Evolutionary conservation across 306 rosid genomes (phyloP).

Genomic region (Myrica gale): DNA sequence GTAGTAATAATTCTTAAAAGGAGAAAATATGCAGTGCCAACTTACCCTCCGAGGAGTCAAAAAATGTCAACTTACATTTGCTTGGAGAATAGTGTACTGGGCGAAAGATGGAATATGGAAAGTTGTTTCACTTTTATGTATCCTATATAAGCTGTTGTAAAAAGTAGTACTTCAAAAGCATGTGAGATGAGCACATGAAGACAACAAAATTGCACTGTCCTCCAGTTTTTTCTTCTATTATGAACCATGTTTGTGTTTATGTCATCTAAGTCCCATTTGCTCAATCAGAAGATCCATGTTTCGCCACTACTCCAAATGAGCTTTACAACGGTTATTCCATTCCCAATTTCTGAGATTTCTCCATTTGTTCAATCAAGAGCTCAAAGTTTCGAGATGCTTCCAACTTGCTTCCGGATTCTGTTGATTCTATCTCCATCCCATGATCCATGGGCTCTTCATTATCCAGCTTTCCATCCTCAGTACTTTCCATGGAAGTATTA

Average conservation of each 20-base stretch:
- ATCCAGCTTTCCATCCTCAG: slow-evolving; percentile 41
- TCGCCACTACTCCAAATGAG: slow-evolving; percentile 31
- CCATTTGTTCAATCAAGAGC: slow-evolving; percentile 49
- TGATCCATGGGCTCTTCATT: slow-evolving; percentile 25
- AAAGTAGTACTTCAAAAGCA: too few species aligned
- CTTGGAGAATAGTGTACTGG: too few species aligned
- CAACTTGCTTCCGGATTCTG: slow-evolving; percentile 16
- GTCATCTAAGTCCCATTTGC: slow-evolving; percentile 44
- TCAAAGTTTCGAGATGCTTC: slow-evolving; percentile 44
- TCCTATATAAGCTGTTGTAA: too few species aligned
- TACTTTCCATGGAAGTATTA: slow-evolving; percentile 8
- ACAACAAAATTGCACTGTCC: not conserved
- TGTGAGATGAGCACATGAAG: not conserved
- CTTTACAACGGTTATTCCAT: slow-evolving; percentile 26
- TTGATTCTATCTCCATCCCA: slow-evolving; percentile 46
- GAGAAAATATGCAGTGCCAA: too few species aligned
- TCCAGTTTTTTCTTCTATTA: not conserved
- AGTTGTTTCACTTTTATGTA: too few species aligned
- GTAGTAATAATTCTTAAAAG: too few species aligned
- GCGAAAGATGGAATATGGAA: too few species aligned
- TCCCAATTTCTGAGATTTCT: slow-evolving; percentile 37
- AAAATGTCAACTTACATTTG: too few species aligned
- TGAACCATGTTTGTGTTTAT: not conserved
- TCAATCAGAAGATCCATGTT: slow-evolving; percentile 41
- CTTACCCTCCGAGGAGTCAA: too few species aligned